These are phyloP conservation scores for Phytophthora sojae DNA, from an alignment of 352 stramenopile genomes.

Conservation along the genomic window DNA sequence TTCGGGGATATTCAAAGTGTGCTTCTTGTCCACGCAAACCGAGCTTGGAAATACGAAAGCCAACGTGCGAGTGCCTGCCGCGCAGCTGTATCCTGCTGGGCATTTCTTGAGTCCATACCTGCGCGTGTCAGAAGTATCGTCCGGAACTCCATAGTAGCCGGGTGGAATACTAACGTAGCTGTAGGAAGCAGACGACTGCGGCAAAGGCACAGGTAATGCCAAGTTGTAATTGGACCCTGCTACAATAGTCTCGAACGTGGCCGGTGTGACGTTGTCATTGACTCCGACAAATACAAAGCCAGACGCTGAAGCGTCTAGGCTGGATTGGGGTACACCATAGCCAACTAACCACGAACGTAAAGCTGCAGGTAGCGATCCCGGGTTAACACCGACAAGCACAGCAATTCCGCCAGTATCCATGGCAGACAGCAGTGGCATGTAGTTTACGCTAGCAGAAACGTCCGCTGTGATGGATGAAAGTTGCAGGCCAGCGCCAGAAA, in stretches of 20 bases:
- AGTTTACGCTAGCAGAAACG: conserved; percentile 7
- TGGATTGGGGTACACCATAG: conserved; percentile 22
- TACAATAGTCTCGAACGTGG: conserved; percentile 24
- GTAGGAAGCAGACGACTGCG: conserved; percentile 40
- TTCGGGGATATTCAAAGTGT: conserved; percentile 47
- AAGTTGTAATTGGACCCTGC: conserved; percentile 19
- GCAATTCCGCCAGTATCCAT: conserved; percentile 13
- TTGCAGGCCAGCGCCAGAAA: conserved; percentile 16
- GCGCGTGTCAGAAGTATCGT: conserved; percentile 36
- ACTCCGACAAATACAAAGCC: conserved; percentile 42
- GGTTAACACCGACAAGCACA: conserved; percentile 26
- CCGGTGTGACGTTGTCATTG: conserved; percentile 27
- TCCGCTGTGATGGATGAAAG: conserved; percentile 9
- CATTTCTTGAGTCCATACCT: conserved; percentile 49
- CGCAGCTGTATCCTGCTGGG: conserved; percentile 51
- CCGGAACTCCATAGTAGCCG: conserved; percentile 61
- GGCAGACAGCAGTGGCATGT: conserved; percentile 23
- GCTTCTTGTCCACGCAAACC: conserved; percentile 49
- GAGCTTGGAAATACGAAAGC: conserved; percentile 39
- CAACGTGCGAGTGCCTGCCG: conserved; percentile 37
- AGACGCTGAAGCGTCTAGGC: conserved; percentile 18
- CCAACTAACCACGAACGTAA: conserved; percentile 24
- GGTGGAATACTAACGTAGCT: conserved; percentile 37
- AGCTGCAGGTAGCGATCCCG: conserved; percentile 5
- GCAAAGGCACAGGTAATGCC: conserved; percentile 37